Evolutionary conservation across 352 stramenopile genomes (phyloP), one percentile per base, ranked within the genome.

Genomic region (Phytophthora pinifolia): DNA sequence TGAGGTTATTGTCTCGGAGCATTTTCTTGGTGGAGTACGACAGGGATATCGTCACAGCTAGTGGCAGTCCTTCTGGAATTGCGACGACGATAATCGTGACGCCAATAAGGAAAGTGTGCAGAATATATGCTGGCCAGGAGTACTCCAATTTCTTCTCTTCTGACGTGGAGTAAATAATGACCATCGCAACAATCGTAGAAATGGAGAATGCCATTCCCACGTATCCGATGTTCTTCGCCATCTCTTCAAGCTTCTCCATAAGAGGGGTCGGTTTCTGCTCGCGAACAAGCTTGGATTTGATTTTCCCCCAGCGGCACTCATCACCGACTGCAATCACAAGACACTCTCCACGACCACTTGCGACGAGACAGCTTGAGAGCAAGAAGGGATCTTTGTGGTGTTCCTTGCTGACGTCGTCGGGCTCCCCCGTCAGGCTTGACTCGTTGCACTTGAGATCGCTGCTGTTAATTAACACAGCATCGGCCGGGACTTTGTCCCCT

Each of bases 1-100:
- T 98, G 30, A 99, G 84, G 65, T 99, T 99, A 69, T 99, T 96
- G 69, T 99, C 96, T 39, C 92, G 89, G 48, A 98, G 96, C 96
- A 99, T 99, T 49, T 98, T 97, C 54, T 97, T 98, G 12, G 92
- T 99, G 18, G 84, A 97, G 54, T 97, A 98, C 6, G 94, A 96
- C n/a, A 98, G 73, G 33, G 89, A 96, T 44, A 98, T 97, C 9
- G 94, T 98, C 17, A 98, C 91, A 0, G 93, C 94, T 7, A 98
- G 72, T 12, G 94, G 94, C 6, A 98, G 60, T 0, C 94, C 94
- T 73, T 98, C 94, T 6, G 94, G 94, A 54, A 98, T 97, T 13
- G 94, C 94, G 4, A 98, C 93, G 4, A 98, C 94, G 36, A 98
- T 86, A 60, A 98, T 96, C 10, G 92, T 97, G 13, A 98, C 91